Evolutionary conservation across 345 rosid species (phyloP), one percentile per base, ranked within the genome.

Genomic region (Citrus unshiu): DNA sequence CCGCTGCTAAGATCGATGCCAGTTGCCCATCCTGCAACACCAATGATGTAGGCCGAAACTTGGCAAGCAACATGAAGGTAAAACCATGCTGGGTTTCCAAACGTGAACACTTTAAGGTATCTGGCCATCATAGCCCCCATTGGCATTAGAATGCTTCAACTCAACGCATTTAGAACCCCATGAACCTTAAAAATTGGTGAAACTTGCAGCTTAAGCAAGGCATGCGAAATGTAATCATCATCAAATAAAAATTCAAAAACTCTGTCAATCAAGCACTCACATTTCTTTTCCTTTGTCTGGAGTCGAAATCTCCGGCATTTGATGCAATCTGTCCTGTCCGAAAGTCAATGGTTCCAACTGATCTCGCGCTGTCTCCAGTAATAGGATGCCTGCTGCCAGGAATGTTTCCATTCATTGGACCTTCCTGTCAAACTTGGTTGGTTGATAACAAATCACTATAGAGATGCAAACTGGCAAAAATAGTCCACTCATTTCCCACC

Each of bases 91-190:
- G 98, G 97, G 27, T 88, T 87, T 8, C 92, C 89, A 27, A 74
- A 66, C 76, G 87, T 79, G 90, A 91, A 95, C 84, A 93, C 90
- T 79, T 87, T 92, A 77, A 92, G 77, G 86, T 93, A 91, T 60
- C 97, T 88, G 24, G 98, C 98, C 32, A 79, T 79, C 70, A 93
- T 87, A 68, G 86, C 89, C 73, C 98, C 98, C 43, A 86, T 1
- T 0, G 98, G 98, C 95, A 95, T 85, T 79, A 93, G 65, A 7
- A 87, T 73, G 6, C 99, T 97, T 97, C 99, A 93, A 58, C 99
- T 91, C 67, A 95, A 91, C 0, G 91, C 91, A 57, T 95, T 95
- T 69, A 95, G 72, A 37, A 91, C 82, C 27, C 99, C 99, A 66
- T 93, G 99, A 75, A 83, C 84, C 97, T 95, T 87, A 57, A 82